Base-by-base conservation (phyloP, 805 yeast species). In the Pichia manshurica region DNA sequence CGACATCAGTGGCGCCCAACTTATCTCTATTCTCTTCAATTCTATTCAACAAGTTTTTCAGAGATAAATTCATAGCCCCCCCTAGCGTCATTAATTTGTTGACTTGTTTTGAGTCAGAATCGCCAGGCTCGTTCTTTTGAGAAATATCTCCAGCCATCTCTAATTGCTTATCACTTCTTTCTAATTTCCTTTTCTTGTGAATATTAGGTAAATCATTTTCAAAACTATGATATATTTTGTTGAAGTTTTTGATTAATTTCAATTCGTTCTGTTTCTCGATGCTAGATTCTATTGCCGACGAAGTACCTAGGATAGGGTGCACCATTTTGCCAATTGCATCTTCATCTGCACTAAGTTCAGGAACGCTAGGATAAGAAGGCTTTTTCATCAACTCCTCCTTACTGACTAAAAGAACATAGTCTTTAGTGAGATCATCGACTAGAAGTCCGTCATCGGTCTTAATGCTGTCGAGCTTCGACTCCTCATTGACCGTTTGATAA, bases 21-120 rank as follows among this genome's bases (percentile, higher is more conserved):
- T 79, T 77, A n/a, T 87, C 87, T 57, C 96, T 78, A 50, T 84
- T 80, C 22, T 77, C 79, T 53, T 88, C 96, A 46, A 93, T 88
- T 2, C 84, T 77, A 7, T 79, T 77, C 28, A 93, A 69, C 42
- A 93, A 72, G 63, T 95, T 90, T 59, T 89, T 87, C 44, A 93
- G 69, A 3, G 89, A 81, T 33, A 84, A 65, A 55, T 81, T 84
- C 1, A 88, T 90, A 3, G 90, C 88, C 3, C 91, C 91, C 5
- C 67, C 66, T 20, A 62, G 54, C 15, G 63, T 60, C 53, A 64
- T 62, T 43, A 63, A 49, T 39, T 60, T 62, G 36, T 58, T 59
- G 2, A 61, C 63, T 36, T 57, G 56, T 16, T 56, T 49, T 10
- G 59, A 61, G 50, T 55, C 59, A 2, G 42, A 50, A 8, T 51